Base-by-base conservation (phyloP, 164 flowering plant species). In the Magnolia sinica region DNA sequence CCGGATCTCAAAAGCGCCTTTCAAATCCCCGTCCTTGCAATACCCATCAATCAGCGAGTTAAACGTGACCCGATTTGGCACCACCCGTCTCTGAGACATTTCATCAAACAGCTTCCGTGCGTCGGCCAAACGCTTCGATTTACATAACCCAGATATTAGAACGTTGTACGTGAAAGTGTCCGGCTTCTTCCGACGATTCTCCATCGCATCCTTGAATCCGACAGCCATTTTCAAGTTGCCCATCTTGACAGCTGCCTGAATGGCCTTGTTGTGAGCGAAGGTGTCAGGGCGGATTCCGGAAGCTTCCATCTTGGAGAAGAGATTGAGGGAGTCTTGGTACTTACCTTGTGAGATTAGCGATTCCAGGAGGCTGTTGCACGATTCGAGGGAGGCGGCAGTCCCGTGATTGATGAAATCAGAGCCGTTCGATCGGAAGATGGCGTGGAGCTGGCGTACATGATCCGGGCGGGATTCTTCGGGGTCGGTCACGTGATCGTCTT, bases 31-130 rank as follows among this genome's bases (percentile, higher is more conserved):
- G 11, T 50, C 80, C 76, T 91, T 91, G 71, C 91, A 91, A 72
- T 81, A 87, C 78, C 93, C 96, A 82, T 88, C 88, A 78, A 93
- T 90, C 11, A 94, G 77, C 0, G 86, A 83, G 79, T 92, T 92
- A 73, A 80, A 94, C 0, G 92, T 89, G 50, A 91, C 87, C 45
- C 18, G 67, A 75, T 72, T 88, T 0, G 87, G 84, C 20, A 14
- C 20, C 73, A 91, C 59, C 3, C 74, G 77, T 59, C 78, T 79
- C 66, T 51, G 16, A 65, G 65, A 7, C 95, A 92, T 91, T 87
- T 92, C 91, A 69, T 84, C 91, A 70, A 92, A 91, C 88, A 91
- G 19, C 65, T 87, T 82, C 69, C 73, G 68, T 16, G 92, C 94
- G 50, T 92, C 91, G 4, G 49, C 45, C 14, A 86, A 73, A 22